Evolutionary conservation across 2,329 filamentous ascomycete species (phyloP), one percentile per base, ranked within the genome.

Genomic region (Aureobasidium subglaciale): DNA sequence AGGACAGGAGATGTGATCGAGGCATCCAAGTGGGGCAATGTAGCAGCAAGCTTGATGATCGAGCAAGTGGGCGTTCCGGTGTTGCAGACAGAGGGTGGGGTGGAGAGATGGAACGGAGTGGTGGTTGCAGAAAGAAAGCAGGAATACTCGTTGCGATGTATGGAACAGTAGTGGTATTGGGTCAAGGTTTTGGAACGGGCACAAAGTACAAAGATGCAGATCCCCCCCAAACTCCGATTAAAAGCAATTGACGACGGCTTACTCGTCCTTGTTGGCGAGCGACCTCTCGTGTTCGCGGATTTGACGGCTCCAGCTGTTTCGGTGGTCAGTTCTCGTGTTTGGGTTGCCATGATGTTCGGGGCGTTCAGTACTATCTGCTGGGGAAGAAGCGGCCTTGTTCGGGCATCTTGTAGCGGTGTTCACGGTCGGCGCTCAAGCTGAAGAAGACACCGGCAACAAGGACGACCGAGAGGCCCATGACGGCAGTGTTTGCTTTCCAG

Each of bases 1-100:
- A 73, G 76, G 57, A 86, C 58, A 77, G 29, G 73, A 40, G 63
- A 70, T 60, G 75, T 88, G 37, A 82, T 85, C 58, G 84, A 89
- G 63, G 90, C 90, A 5, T 84, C 87, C 5, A 76, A 82, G 0
- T 92, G 86, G 82, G 93, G 85, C 4, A 86, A 82, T 42, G 79
- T 97, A 5, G 86, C 90, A 2, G 92, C 93, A 7, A 91, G 90
- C 65, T 93, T 96, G 70, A 89, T 89, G 15, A 95, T 99, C 64
- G 91, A 99, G 71, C 93, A 99, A 70, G 84, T 95, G 52, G 92
- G 93, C 0, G 82, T 95, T 68, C 92, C 92, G 0, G 68, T 68
- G 1, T 65, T 90, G 49, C 64, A 63, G 52, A 61, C 63, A 5
- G 59, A 45, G 43, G 16, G 55, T 29, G 57, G 67, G 9, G 11